Evolutionary conservation across 179 eudicot genomes (phyloP).

Genomic region (Patellifolia procumbens): DNA sequence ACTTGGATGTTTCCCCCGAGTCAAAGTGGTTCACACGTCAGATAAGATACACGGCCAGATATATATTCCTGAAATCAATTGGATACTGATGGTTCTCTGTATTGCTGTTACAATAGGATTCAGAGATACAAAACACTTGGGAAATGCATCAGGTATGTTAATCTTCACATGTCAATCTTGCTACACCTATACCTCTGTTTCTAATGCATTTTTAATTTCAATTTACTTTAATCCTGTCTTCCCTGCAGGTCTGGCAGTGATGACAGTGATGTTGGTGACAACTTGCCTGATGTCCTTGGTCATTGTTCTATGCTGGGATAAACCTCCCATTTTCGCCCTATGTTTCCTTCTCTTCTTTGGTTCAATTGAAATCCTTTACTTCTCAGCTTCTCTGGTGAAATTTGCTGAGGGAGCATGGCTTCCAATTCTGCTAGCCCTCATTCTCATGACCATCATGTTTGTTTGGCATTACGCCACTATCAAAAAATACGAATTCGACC

Average conservation of each 20-base stretch:
- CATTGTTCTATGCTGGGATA: conserved; percentile 86
- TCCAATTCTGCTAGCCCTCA: conserved; percentile 82
- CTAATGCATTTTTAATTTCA: neutral
- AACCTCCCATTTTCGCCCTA: conserved; percentile 77
- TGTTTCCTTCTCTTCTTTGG: conserved; percentile 78
- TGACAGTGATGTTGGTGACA: conserved; percentile 94
- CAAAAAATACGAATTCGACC: conserved; percentile 83
- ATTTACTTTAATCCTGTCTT: neutral
- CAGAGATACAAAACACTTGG: conserved; percentile 86
- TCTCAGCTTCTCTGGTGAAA: conserved; percentile 89
- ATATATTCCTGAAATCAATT: conserved; percentile 92
- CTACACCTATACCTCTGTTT: neutral
- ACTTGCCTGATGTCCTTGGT: conserved; percentile 91
- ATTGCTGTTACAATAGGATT: conserved; percentile 90
- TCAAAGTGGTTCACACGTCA: conserved; percentile 87
- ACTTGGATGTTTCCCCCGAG: conserved; percentile 92
- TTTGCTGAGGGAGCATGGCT: conserved; percentile 94
- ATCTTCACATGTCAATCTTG: neutral
- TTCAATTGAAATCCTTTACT: conserved; percentile 81
- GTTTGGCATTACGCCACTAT: conserved; percentile 91
- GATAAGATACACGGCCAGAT: conserved; percentile 90
- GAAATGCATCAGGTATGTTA: conserved; percentile 85
- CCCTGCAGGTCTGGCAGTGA: conserved; percentile 81
- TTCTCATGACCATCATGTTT: conserved; percentile 81
- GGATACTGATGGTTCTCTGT: conserved; percentile 90